A percentile compares a stretch with the other conserved stretches of the same genome.
These are phyloP conservation scores for Ganoderma lingzhi DNA, from an alignment of 1,284 basidiomycete genomes.

Conservation along the genomic window DNA sequence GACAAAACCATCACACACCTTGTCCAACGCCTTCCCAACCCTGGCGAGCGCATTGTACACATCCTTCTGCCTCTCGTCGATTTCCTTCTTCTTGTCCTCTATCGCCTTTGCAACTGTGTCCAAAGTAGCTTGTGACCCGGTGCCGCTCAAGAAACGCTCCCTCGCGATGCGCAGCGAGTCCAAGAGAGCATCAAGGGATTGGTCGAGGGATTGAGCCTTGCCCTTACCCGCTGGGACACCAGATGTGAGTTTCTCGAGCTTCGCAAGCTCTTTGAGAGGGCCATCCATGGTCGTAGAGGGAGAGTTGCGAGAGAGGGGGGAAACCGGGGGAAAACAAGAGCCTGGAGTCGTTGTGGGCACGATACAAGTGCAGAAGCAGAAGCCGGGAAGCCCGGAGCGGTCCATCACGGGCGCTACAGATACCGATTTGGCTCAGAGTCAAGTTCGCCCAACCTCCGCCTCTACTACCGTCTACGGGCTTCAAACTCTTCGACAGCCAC, in stretches of 20 bases:
- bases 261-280: slow-evolving; percentile 76
- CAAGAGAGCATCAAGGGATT: slow-evolving; percentile 77
- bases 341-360: neutral
- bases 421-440: neutral
- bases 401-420: slow-evolving; percentile 11
- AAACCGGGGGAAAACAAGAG: neutral
- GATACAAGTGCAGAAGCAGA: neutral
- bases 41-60: slow-evolving; percentile 79
- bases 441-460: no score
- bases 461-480: no score
- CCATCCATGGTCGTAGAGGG: slow-evolving; percentile 61
- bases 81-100: slow-evolving; percentile 80
- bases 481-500: slow-evolving; percentile 7
- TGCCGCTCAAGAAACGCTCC: slow-evolving; percentile 60
- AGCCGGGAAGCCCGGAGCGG: slow-evolving; percentile 2
- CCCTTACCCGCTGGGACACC: slow-evolving; percentile 50
- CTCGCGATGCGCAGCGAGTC: slow-evolving; percentile 66
- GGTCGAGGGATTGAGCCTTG: slow-evolving; percentile 64
- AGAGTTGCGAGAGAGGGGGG: neutral
- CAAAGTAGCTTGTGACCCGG: slow-evolving; percentile 61
- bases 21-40: slow-evolving; percentile 88
- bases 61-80: slow-evolving; percentile 90
- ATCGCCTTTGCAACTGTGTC: slow-evolving; percentile 64
- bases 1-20: slow-evolving; percentile 57
- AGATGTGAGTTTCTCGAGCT: slow-evolving; percentile 70